Percentiles rank a stretch among this genome's conserved stretches.
These are phyloP conservation scores for Nannochloropsis salina DNA, from an alignment of 108 stramenopile species.

Conservation along the genomic window DNA sequence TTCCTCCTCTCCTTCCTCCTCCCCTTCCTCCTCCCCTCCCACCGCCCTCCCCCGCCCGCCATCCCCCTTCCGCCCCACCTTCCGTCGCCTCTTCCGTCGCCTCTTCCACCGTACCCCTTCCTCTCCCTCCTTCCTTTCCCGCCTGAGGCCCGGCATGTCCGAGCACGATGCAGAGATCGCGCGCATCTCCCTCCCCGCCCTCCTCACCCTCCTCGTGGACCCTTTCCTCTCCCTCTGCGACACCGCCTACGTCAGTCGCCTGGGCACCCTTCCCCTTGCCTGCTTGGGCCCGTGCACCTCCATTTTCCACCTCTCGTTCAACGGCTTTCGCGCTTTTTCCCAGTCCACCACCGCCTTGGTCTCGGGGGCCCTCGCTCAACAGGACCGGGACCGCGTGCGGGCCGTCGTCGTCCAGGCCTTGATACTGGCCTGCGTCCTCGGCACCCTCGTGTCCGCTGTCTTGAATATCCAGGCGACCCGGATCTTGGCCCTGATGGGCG, in stretches of 20 bases:
- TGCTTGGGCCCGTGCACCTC: slow-evolving; percentile 68
- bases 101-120: neutral
- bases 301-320: slow-evolving; percentile 73
- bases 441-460: neutral
- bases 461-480: slow-evolving; percentile 26
- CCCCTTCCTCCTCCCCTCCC: slow-evolving; percentile 11
- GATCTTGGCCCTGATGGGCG: slow-evolving; percentile 63
- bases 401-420: slow-evolving; percentile 21
- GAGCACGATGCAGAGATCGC: slow-evolving; percentile 24
- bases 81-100: neutral
- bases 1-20: neutral
- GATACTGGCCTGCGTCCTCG: slow-evolving; percentile 30
- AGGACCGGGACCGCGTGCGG: slow-evolving; percentile 26
- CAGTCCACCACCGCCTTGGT: slow-evolving; percentile 65
- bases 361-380: slow-evolving; percentile 39
- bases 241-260: slow-evolving; percentile 63
- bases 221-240: slow-evolving; percentile 70
- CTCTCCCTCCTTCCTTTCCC: neutral
- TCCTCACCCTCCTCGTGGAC: slow-evolving; percentile 64
- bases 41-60: too few species aligned
- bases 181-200: slow-evolving; percentile 59
- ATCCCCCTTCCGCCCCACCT: neutral
- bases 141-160: slow-evolving; percentile 1
- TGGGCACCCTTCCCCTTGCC: slow-evolving; percentile 61
- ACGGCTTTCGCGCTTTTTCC: slow-evolving; percentile 67